A percentile compares a stretch with the other conserved stretches of the same genome.
Conservation (phyloP, 768 basidiomycete genomes). For the Pholiota molesta region DNA sequence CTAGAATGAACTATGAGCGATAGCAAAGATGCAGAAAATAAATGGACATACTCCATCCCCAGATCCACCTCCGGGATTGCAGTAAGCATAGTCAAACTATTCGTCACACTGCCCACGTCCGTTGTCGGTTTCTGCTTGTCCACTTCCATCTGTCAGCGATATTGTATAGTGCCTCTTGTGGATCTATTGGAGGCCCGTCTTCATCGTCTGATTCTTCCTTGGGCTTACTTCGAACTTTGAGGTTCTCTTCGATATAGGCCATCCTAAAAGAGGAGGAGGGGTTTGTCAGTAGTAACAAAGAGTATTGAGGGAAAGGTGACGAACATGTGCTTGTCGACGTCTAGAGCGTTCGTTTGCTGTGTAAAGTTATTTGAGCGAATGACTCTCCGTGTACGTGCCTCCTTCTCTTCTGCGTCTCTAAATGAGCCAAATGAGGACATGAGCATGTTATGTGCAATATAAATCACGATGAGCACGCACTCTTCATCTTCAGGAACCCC, state of each 20-base stretch:
- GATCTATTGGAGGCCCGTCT: constrained; percentile 55
- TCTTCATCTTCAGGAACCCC: constrained; percentile 57
- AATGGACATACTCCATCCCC: constrained; percentile 90
- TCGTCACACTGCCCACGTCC: constrained; percentile 93
- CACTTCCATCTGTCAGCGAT: constrained; percentile 69
- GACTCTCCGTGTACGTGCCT: constrained; percentile 70
- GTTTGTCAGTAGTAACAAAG: neutral
- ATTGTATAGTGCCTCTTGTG: constrained; percentile 77
- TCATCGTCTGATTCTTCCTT: constrained; percentile 48
- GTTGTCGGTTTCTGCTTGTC: constrained; percentile 58
- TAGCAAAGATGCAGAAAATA: neutral
- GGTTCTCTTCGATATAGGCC: constrained; percentile 96
- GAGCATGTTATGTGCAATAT: neutral
- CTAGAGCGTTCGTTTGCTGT: constrained; percentile 92
- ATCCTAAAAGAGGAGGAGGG: constrained; percentile 60
- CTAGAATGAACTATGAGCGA: constrained; percentile 42
- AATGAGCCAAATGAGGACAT: constrained; percentile 1
- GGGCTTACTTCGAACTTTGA: constrained; percentile 70
- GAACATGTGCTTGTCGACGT: constrained; percentile 98
- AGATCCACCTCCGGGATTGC: constrained; percentile 98
- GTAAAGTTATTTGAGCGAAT: constrained; percentile 94
- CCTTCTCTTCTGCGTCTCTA: constrained; percentile 67
- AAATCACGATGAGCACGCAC: constrained; percentile 38
- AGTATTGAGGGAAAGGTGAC: constrained; percentile 28
- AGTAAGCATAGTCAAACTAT: constrained; percentile 93